phyloP scores from a whole-genome alignment of 371 early-diverging fungal genomes.

The Nosema bombycis region DNA sequence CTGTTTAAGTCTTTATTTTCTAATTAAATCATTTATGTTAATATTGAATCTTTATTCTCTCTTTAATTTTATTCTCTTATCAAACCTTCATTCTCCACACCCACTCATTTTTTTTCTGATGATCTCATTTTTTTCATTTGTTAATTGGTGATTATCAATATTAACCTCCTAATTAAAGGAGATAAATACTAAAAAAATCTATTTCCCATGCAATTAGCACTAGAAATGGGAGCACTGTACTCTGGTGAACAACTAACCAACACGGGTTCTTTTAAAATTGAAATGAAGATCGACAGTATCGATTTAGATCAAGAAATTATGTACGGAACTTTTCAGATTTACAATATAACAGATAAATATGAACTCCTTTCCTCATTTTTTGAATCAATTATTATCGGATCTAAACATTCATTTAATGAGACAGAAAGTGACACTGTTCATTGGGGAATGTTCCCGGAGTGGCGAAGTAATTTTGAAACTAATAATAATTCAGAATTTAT shows the following conservation, averaged over 20 bases:
- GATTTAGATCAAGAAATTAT: slow-evolving; percentile 20
- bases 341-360: slow-evolving; percentile 31
- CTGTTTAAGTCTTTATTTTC: not conserved
- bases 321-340: slow-evolving; percentile 47
- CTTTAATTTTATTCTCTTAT: not conserved
- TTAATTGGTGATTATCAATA: not conserved
- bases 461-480: slow-evolving; percentile 4
- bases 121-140: slow-evolving; percentile 7
- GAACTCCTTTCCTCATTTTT: slow-evolving; percentile 43
- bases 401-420: slow-evolving; percentile 1
- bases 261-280: slow-evolving; percentile 43
- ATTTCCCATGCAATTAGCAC: not conserved
- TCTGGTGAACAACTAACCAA: slow-evolving; percentile 38
- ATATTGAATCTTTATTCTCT: not conserved
- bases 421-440: slow-evolving; percentile 20
- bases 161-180: slow-evolving; percentile 3
- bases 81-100: too few relatives aligned
- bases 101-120: too few relatives aligned
- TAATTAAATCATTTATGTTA: not conserved
- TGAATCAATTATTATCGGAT: slow-evolving; percentile 37
- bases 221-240: slow-evolving; percentile 41
- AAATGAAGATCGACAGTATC: slow-evolving; percentile 44
- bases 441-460: slow-evolving; percentile 43
- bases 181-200: not conserved
- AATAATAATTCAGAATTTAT: slow-evolving; percentile 25